phyloP scores from a whole-genome alignment of 176 grass and related monocot genomes.

The Elaeis guineensis region DNA sequence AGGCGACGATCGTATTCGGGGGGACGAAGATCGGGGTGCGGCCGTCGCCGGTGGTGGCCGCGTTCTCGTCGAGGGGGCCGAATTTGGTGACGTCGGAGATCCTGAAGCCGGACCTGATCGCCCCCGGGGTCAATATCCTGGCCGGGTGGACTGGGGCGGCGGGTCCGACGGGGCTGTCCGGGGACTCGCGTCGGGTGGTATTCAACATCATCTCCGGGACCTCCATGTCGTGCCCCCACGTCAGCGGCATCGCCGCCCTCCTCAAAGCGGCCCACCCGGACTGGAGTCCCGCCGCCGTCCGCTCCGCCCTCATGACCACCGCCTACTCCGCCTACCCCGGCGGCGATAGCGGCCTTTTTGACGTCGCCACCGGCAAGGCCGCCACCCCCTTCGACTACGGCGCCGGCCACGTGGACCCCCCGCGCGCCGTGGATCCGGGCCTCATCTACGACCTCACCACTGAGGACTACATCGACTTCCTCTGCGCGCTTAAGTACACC shows the following conservation, averaged over 20 bases:
- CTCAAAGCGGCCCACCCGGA: conserved; percentile 58
- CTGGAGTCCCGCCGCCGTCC: conserved; percentile 78
- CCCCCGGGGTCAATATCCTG: conserved; percentile 86
- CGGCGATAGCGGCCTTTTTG: conserved; percentile 46
- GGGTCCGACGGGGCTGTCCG: conserved; percentile 52
- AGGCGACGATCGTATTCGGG: conserved; percentile 52
- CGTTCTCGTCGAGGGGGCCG: conserved; percentile 84
- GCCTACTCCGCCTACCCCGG: conserved; percentile 53
- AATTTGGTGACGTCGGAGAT: conserved; percentile 58
- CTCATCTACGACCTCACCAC: conserved; percentile 67
- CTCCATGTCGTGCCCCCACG: conserved; percentile 98
- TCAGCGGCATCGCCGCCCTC: conserved; percentile 77
- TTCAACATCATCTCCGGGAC: conserved; percentile 98
- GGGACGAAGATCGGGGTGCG: conserved; percentile 67
- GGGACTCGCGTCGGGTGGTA: conserved; percentile 43
- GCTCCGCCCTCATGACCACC: conserved; percentile 82
- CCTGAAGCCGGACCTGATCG: conserved; percentile 85
- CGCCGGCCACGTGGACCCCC: conserved; percentile 81
- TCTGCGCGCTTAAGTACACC: conserved; percentile 81
- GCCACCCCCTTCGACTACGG: conserved; percentile 82
- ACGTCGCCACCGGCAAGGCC: conserved; percentile 45
- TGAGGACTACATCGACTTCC: conserved; percentile 81
- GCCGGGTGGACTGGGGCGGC: conserved; percentile 62
- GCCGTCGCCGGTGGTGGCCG: conserved; percentile 85
- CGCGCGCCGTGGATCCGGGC: conserved; percentile 65